Conservation (phyloP, 495 filamentous ascomycete species). For the Hyaloscypha variabilis region DNA sequence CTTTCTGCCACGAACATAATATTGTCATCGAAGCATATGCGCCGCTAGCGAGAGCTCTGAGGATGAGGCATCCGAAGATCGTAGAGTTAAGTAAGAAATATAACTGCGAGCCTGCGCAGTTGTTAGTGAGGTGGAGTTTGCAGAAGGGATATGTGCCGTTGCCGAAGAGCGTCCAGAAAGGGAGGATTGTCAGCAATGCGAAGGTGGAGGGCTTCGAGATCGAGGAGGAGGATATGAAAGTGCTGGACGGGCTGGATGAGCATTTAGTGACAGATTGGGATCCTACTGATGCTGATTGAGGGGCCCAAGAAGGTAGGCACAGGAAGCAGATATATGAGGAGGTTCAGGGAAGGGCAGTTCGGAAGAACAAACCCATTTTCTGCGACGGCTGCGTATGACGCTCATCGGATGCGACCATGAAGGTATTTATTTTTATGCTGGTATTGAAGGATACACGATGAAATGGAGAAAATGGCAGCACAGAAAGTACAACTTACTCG, state of each 20-base stretch:
- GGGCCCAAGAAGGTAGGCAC: background rate
- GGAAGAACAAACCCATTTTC: too few species aligned
- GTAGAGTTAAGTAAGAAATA: conserved; percentile 66
- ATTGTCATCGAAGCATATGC: conserved; percentile 81
- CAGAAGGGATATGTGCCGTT: conserved; percentile 79
- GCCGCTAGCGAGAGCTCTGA: conserved; percentile 70
- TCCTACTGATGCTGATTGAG: conserved; percentile 50
- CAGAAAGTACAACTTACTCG: background rate
- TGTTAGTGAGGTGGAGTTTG: conserved; percentile 84
- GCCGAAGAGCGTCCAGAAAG: conserved; percentile 71
- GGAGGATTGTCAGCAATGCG: conserved; percentile 72
- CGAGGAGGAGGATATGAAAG: conserved; percentile 56
- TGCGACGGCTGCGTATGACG: too few species aligned
- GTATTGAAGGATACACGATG: too few species aligned
- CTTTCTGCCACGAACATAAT: conserved; percentile 69
- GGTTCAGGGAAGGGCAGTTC: too few species aligned
- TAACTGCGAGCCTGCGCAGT: conserved; percentile 72
- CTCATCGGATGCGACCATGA: too few species aligned
- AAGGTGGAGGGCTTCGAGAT: conserved; percentile 81
- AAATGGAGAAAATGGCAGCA: background rate
- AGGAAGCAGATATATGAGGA: too few species aligned
- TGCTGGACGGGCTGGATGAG: conserved; percentile 54
- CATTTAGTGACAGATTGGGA: conserved; percentile 79
- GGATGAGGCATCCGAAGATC: conserved; percentile 67
- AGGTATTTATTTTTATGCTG: too few species aligned